Base-by-base conservation (phyloP, 345 rosid genomes). In the Conringia planisiliqua region DNA sequence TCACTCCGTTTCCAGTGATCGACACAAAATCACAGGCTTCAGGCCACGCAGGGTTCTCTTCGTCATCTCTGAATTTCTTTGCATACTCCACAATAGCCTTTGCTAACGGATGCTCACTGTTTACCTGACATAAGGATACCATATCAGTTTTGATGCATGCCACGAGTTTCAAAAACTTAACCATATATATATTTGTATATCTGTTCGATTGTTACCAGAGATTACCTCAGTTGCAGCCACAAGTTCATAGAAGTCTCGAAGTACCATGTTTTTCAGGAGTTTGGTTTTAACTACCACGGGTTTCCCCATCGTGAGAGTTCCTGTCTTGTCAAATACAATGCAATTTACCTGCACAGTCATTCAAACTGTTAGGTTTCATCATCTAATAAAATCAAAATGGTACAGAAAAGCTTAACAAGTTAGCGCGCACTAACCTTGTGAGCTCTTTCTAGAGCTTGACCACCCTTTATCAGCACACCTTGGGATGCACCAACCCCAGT, bases 401-500 rank as follows among this genome's bases (percentile, higher is more conserved):
- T 40, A 14, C 6, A 2, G 9, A 35, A 3, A 63, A 18, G 17
- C 50, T 18, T 4, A 8, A 6, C 18, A 59, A 46, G 48, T 58
- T 6, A 46, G 13, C 1, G 7, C 17, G 10, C 24, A 63, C 70
- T 32, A 54, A 94, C 98, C 89, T 86, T 91, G 66, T 90, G 89
- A 52, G 99, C 93, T 66, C 83, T 86, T 85, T 94, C 91, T 46
- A 94, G 74, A 12, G 99, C 97, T 78, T 91, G 97, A 17, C 99
- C 99, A 16, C 99, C 97, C 82, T 94, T 94, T 39, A 94, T 90
- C 32, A 94, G 83, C 36, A 94, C 90, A 16, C 99, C 99, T 74
- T 83, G 96, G 35, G 99, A 94, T 55, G 99, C 99, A 59, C 99
- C 97, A 39, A 91, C 97, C 43, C 99, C 99, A 4, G 99, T 91